A percentile compares a stretch with the other conserved stretches of the same genome.
These are phyloP conservation scores for Trypanosoma mega DNA, from an alignment of 208 protist species.

Conservation along the genomic window DNA sequence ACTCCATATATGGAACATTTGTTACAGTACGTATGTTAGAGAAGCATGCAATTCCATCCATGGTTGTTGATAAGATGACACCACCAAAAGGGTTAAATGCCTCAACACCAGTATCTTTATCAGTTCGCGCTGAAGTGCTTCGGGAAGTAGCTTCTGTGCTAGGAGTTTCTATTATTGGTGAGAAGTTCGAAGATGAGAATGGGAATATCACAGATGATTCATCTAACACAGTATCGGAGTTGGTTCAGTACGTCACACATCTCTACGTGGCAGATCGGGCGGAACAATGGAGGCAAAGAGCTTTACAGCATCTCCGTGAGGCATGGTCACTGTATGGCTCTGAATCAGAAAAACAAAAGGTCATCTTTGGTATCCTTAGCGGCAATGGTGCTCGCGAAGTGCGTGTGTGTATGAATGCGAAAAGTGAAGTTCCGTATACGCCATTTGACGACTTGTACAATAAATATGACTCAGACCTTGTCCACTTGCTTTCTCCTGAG, in stretches of 20 bases:
- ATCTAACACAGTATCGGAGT: neutral
- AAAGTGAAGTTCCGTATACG: neutral
- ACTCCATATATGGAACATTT: constrained; percentile 13
- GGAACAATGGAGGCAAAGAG: constrained; percentile 1
- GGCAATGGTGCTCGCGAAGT: neutral
- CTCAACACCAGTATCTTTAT: constrained; percentile 1
- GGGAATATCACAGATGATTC: neutral
- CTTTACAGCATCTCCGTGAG: neutral
- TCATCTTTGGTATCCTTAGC: neutral
- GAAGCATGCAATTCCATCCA: neutral
- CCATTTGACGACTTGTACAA: constrained; percentile 1
- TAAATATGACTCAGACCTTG: constrained; percentile 5
- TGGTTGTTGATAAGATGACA: neutral
- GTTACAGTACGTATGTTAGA: constrained; percentile 2
- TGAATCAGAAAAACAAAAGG: neutral
- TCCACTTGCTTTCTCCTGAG: neutral
- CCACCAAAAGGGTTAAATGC: neutral
- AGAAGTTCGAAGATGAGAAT: neutral
- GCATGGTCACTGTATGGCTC: neutral
- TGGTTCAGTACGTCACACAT: neutral
- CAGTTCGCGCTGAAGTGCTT: constrained; percentile 5
- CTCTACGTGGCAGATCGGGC: constrained; percentile 4
- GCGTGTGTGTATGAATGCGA: neutral
- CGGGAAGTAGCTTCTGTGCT: neutral
- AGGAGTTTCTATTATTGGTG: neutral